A percentile compares a stretch with the other conserved stretches of the same genome.
phyloP scores from a whole-genome alignment of 2,329 filamentous ascomycete species.

The Lasiodiplodia sp. region DNA sequence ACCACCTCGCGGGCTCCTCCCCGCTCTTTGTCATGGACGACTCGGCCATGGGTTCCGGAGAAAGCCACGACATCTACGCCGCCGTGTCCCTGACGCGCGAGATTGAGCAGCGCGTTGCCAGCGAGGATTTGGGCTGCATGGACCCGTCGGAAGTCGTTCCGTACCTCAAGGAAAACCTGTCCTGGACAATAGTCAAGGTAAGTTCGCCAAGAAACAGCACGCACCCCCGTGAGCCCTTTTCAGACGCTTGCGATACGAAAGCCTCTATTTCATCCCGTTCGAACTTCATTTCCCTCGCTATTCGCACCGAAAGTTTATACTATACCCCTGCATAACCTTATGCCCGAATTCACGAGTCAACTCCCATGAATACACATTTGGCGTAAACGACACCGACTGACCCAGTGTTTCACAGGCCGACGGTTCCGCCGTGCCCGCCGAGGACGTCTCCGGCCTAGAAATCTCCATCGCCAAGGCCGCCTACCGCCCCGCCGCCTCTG shows the following conservation, averaged over 20 bases:
- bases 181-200: slow-evolving; percentile 36
- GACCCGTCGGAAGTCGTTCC: slow-evolving; percentile 35
- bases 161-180: slow-evolving; percentile 38
- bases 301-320: not conserved
- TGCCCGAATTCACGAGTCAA: not conserved
- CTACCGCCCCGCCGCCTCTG: slow-evolving; percentile 45
- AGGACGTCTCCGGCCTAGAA: slow-evolving; percentile 46
- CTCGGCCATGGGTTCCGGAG: not conserved
- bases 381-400: not conserved
- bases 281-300: not conserved
- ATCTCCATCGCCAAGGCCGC: slow-evolving; percentile 50
- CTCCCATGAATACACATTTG: not conserved
- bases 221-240: not conserved
- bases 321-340: not conserved
- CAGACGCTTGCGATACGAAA: not conserved
- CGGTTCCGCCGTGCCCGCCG: slow-evolving; percentile 42
- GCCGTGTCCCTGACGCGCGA: slow-evolving; percentile 55
- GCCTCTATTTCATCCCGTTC: not conserved
- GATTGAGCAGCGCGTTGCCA: slow-evolving; percentile 45
- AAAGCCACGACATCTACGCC: slow-evolving; percentile 38
- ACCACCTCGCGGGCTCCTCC: slow-evolving; percentile 68
- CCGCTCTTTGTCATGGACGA: slow-evolving; percentile 50
- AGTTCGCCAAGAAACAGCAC: slow-evolving; percentile 30
- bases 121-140: slow-evolving; percentile 43
- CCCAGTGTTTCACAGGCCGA: slow-evolving; percentile 42